A percentile compares a stretch with the other conserved stretches of the same genome.
Evolutionary conservation across 495 filamentous ascomycete species (phyloP).

Genomic region (Talaromyces thailandensis): DNA sequence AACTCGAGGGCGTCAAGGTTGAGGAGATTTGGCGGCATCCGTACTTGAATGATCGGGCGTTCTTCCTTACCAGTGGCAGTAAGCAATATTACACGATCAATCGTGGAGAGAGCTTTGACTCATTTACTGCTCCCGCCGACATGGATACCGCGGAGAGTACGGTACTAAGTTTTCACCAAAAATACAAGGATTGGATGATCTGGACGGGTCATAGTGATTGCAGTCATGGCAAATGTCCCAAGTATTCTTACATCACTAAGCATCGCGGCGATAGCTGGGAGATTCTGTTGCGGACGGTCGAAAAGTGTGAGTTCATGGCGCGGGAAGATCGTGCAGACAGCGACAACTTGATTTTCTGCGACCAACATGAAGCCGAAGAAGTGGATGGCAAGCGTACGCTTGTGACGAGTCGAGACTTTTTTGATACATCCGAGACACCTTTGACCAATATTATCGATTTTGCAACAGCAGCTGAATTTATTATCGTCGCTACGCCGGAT

Average conservation of each 20-base stretch:
- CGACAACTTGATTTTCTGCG: conserved; percentile 70
- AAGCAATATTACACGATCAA: conserved; percentile 72
- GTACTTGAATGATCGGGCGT: conserved; percentile 74
- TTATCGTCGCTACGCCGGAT: conserved; percentile 71
- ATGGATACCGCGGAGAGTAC: conserved; percentile 35
- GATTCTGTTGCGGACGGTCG: conserved; percentile 53
- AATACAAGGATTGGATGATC: conserved; percentile 75
- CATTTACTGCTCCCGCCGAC: conserved; percentile 51
- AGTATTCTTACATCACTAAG: conserved; percentile 57
- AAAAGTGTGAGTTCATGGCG: conserved; percentile 74
- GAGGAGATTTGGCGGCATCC: conserved; percentile 60
- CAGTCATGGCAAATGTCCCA: conserved; percentile 47
- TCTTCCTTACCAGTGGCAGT: conserved; percentile 62
- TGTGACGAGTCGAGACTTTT: conserved; percentile 65
- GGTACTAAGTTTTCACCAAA: conserved; percentile 64
- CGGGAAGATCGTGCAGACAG: conserved; percentile 50
- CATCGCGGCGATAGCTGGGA: conserved; percentile 75
- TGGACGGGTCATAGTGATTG: conserved; percentile 71
- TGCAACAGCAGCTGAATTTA: conserved; percentile 90
- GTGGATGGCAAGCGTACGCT: conserved; percentile 53
- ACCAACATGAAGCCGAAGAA: conserved; percentile 56
- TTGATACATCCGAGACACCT: conserved; percentile 46
- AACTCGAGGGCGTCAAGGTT: conserved; percentile 54
- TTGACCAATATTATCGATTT: conserved; percentile 70
- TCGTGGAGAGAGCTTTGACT: conserved; percentile 56